Base-by-base conservation (phyloP, 352 stramenopile genomes). In the Phytophthora aleatoria region DNA sequence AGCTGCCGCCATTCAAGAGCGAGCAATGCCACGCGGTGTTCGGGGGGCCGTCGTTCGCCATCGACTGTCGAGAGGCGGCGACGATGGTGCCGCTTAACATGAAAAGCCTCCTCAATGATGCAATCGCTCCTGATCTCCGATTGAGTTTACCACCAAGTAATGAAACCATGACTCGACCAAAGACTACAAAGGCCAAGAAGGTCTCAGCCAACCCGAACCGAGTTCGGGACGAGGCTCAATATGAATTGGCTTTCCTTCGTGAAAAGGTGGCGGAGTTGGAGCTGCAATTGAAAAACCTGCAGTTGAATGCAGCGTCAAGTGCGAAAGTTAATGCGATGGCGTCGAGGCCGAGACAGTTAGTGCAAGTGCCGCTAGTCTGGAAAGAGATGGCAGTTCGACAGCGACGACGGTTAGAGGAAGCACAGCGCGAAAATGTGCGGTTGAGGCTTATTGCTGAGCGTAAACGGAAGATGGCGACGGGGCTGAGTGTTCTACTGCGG, bases 241-340 rank as follows among this genome's bases (percentile, higher is more conserved):
- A 91, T 41, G 85, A 93, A 20, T 67, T 84, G 20, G 63, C 60
- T 7, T 93, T 91, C 59, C 51, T 93, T 15, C 85, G 85, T 36
- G 67, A 87, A 41, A 89, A 91, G 57, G 78, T 81, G 15, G 74
- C 82, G 1, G 66, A 66, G 20, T 50, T 91, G 50, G 71, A 87
- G 43, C 61, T 65, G 12, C 85, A 91, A 66, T 56, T 91, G 43
- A 68, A 61, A 3, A 76, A 62, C 13, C 47, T 89, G 28, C 58
- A 70, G 30, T 30, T 69, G 1, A 52, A 50, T 57, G 5, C 60
- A 31, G 11, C n/a, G 28, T 26, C 8, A 3, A 66, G 0, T 20
- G 9, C 20, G 10, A 11, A 30, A 2, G n/a, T 57, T 6, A 55
- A 10, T 15, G 27, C 16, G 15, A n/a, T 80, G 33, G 2, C 26